Percentiles rank a stretch among this genome's conserved stretches.
Conservation (phyloP, 805 yeast genomes). For the Candida insectorum region DNA sequence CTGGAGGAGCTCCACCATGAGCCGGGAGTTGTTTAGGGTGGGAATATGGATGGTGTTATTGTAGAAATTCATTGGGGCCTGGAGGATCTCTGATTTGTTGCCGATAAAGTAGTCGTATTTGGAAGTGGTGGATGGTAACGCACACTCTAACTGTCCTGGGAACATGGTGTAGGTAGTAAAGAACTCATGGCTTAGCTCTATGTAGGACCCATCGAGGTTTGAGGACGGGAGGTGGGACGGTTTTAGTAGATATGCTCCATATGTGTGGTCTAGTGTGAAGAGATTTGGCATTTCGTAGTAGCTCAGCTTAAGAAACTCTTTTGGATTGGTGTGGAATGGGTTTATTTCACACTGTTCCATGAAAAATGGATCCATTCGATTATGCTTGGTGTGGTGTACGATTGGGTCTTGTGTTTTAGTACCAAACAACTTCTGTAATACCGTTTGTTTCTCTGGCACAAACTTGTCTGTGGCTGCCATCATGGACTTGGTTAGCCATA, state of each 20-base stretch:
- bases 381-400: too few relatives aligned
- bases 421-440: too few relatives aligned
- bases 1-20: conserved; percentile 44
- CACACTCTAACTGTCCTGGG: conserved; percentile 13
- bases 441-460: too few relatives aligned
- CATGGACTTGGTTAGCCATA: too few relatives aligned
- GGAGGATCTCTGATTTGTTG: conserved; percentile 17
- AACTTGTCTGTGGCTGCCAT: too few relatives aligned
- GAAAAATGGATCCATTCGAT: too few relatives aligned
- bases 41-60: conserved; percentile 38
- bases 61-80: not conserved
- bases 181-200: conserved; percentile 29
- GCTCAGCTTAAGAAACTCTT: conserved; percentile 31
- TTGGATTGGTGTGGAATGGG: conserved; percentile 15
- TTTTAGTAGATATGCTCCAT: conserved; percentile 34
- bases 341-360: conserved; percentile 29
- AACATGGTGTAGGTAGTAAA: conserved; percentile 25
- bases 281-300: conserved; percentile 37
- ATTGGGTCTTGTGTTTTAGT: too few relatives aligned
- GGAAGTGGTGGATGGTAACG: conserved; percentile 20
- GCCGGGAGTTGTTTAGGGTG: conserved; percentile 38
- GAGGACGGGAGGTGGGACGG: conserved; percentile 34
- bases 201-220: conserved; percentile 20
- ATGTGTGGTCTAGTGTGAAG: conserved; percentile 44
- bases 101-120: conserved; percentile 29